phyloP scores from a whole-genome alignment of 2,329 filamentous ascomycete genomes.

The Sclerotinia borealis region DNA sequence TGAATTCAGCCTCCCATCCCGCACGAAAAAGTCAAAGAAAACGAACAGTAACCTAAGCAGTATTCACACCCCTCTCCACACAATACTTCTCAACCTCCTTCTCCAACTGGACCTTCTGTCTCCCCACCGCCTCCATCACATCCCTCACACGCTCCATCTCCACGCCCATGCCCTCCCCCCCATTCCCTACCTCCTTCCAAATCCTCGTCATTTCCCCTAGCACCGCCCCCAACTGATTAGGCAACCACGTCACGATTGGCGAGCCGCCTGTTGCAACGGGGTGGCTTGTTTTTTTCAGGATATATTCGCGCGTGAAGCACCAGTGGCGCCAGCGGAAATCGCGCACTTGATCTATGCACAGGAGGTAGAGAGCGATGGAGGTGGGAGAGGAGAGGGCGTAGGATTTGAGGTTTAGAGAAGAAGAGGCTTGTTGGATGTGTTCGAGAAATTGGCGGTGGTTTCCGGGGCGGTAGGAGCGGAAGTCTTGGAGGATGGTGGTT shows the following conservation, averaged over 20 bases:
- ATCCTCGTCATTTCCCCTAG: slow-evolving; percentile 63
- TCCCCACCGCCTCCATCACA: slow-evolving; percentile 59
- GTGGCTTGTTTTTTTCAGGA: slow-evolving; percentile 69
- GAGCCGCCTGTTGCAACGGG: slow-evolving; percentile 75
- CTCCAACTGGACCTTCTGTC: slow-evolving; percentile 58
- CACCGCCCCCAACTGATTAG: slow-evolving; percentile 73
- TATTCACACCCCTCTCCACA: slow-evolving; percentile 43
- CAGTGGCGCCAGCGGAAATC: slow-evolving; percentile 81
- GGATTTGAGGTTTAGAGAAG: slow-evolving; percentile 47
- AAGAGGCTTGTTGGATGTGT: slow-evolving; percentile 53
- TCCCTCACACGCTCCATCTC: slow-evolving; percentile 55
- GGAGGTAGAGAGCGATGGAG: slow-evolving; percentile 58
- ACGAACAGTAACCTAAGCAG: neutral
- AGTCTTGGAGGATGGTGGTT: slow-evolving; percentile 81
- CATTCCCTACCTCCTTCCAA: slow-evolving; percentile 32
- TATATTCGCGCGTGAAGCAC: slow-evolving; percentile 81
- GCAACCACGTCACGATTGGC: slow-evolving; percentile 78
- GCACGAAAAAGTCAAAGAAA: neutral
- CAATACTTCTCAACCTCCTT: slow-evolving; percentile 76
- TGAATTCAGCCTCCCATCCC: neutral
- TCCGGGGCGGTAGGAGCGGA: slow-evolving; percentile 80
- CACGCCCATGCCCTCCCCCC: slow-evolving; percentile 25
- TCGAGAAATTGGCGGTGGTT: slow-evolving; percentile 83
- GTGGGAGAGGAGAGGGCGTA: slow-evolving; percentile 49
- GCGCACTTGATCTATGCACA: slow-evolving; percentile 66